Evolutionary conservation across 1,284 basidiomycete genomes (phyloP), one percentile per base, ranked within the genome.

Genomic region (Trametes hirsuta): DNA sequence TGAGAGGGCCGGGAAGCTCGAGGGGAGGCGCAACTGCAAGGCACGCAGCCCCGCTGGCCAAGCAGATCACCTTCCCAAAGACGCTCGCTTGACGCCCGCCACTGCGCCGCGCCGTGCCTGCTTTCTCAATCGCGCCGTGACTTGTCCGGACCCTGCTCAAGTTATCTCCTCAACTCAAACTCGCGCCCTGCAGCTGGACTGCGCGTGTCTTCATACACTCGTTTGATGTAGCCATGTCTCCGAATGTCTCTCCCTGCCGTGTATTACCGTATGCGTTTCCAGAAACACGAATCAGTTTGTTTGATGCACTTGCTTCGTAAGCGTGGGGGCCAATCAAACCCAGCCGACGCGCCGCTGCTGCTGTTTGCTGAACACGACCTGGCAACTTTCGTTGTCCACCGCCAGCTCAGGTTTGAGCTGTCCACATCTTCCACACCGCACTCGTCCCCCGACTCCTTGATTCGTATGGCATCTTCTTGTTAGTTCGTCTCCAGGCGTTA

Each of bases 381-480:
- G n/a, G 48, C 53, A 53, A 22, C 60, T 61, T 53, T 51, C 55
- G 46, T 56, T 44, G 41, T 49, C 50, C 55, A 50, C 36, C 56
- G 52, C 61, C 64, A 68, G 64, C 64, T 71, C 68, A 41, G 58
- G 39, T 58, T 48, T 45, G 66, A 61, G 68, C 66, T 67, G 64
- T 57, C 58, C 63, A 50, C 56, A 41, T 37, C 48, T 50, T 52
- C 58, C 52, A 35, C 48, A 45, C 47, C 56, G 53, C 53, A 40
- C 52, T 42, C 53, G 46, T 46, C 57, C 36, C 18, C 40, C 47
- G 54, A 46, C 52, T 42, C 54, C 56, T 53, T 60, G 54, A 40
- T 61, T 67, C 65, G 57, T 55, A 64, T 74, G 72, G 71, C 66
- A 67, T 59, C 59, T 58, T 58, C 59, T 58, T 66, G 64, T 64